These are phyloP conservation scores for Castanopsis chinensis DNA, from an alignment of 306 rosid species.

Conservation along the genomic window DNA sequence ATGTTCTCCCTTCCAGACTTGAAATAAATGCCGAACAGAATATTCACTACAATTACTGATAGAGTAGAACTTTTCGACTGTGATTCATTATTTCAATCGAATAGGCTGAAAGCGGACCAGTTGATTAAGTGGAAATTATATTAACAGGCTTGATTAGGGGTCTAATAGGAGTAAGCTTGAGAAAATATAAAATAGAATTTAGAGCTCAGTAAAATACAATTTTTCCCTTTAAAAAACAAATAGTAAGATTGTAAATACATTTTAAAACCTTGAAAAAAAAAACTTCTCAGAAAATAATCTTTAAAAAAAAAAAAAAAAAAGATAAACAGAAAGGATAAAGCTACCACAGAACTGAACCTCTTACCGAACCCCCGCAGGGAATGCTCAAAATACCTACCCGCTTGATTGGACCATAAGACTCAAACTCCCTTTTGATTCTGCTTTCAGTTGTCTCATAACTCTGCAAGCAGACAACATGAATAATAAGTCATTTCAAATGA, in stretches of 20 bases:
- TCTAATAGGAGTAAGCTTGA: neutral
- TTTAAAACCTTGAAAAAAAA: neutral
- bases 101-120: conserved; percentile 11
- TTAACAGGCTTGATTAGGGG: neutral
- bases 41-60: neutral
- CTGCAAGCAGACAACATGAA: conserved; percentile 43
- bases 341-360: conserved; percentile 48
- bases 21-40: conserved; percentile 4
- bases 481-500: conserved; percentile 15
- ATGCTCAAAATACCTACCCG: conserved; percentile 95
- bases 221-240: neutral
- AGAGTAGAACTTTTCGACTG: neutral
- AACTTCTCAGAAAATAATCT: neutral
- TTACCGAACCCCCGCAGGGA: conserved; percentile 80
- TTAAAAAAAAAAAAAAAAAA: too few relatives aligned
- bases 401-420: conserved; percentile 96
- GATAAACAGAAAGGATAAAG: neutral
- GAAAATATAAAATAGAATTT: neutral
- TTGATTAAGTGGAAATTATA: neutral
- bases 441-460: conserved; percentile 94
- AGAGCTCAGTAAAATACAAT: neutral
- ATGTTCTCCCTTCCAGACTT: conserved; percentile 4
- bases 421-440: conserved; percentile 99
- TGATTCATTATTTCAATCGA: conserved; percentile 8
- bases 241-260: neutral